Evolutionary conservation across 2,329 filamentous ascomycete species (phyloP).

Genomic region (Leptosphaerulina australis): DNA sequence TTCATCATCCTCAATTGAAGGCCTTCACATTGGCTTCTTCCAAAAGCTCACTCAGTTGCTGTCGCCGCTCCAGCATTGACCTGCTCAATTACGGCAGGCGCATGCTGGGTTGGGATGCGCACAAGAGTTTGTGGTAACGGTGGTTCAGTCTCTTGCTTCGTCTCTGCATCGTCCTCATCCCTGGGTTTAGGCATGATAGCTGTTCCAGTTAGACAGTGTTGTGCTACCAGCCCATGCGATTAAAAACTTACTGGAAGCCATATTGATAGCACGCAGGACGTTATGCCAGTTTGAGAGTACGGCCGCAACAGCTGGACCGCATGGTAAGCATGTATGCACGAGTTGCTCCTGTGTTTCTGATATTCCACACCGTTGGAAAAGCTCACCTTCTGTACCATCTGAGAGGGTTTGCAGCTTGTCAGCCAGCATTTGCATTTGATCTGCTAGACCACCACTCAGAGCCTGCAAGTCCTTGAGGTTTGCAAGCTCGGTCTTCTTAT

Average conservation of each 20-base stretch:
- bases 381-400: constrained; percentile 77
- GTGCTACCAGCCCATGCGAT: not conserved
- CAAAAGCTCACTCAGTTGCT: constrained; percentile 16
- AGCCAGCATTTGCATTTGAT: constrained; percentile 82
- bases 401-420: constrained; percentile 78
- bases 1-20: not conserved
- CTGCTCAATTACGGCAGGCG: constrained; percentile 45
- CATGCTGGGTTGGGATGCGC: constrained; percentile 80
- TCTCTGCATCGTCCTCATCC: constrained; percentile 51
- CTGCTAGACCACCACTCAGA: constrained; percentile 76
- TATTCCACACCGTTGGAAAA: not conserved
- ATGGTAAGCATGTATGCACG: constrained; percentile 2
- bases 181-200: constrained; percentile 72
- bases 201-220: constrained; percentile 46
- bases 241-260: constrained; percentile 74
- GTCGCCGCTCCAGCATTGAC: constrained; percentile 35
- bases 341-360: not conserved
- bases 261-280: constrained; percentile 81
- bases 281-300: constrained; percentile 89
- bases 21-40: too few species aligned
- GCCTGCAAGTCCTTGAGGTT: constrained; percentile 78
- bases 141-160: constrained; percentile 51
- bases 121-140: constrained; percentile 80
- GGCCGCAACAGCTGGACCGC: constrained; percentile 72
- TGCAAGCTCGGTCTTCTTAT: constrained; percentile 84